Evolutionary conservation across 1,284 basidiomycete genomes (phyloP).

Genomic region (Peniophora sp.): DNA sequence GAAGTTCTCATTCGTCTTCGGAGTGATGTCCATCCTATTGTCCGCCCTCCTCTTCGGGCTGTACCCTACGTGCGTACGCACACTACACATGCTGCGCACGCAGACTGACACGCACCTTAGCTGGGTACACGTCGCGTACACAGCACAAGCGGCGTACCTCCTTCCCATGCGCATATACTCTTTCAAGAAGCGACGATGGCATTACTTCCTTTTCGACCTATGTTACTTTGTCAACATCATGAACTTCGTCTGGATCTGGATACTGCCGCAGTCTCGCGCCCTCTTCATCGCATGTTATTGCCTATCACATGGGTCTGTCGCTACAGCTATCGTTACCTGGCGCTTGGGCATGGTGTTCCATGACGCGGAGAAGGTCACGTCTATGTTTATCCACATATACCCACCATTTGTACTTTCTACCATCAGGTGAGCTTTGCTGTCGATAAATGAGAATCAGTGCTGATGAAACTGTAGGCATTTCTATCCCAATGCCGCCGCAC

Average conservation of each 20-base stretch:
- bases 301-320: constrained; percentile 1
- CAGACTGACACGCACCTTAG: not conserved
- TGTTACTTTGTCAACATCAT: constrained; percentile 1
- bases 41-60: constrained; percentile 1
- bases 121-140: constrained; percentile 1
- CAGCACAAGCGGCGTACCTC: not conserved
- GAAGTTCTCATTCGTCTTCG: constrained; percentile 1
- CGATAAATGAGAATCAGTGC: not conserved
- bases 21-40: not conserved
- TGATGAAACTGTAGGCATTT: not conserved
- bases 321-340: constrained; percentile 1
- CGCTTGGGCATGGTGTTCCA: constrained; percentile 1
- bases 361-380: constrained; percentile 1
- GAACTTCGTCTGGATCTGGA: constrained; percentile 1
- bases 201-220: not conserved
- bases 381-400: constrained; percentile 1
- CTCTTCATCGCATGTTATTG: constrained; percentile 2
- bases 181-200: constrained; percentile 1
- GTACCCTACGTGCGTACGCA: not conserved
- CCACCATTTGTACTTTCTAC: not conserved
- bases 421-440: not conserved
- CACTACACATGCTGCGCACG: not conserved
- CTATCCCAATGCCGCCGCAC: not conserved
- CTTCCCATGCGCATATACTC: constrained; percentile 1
- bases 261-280: not conserved